phyloP scores from a whole-genome alignment of 2,329 filamentous ascomycete genomes.

The Neospermospora avenae region DNA sequence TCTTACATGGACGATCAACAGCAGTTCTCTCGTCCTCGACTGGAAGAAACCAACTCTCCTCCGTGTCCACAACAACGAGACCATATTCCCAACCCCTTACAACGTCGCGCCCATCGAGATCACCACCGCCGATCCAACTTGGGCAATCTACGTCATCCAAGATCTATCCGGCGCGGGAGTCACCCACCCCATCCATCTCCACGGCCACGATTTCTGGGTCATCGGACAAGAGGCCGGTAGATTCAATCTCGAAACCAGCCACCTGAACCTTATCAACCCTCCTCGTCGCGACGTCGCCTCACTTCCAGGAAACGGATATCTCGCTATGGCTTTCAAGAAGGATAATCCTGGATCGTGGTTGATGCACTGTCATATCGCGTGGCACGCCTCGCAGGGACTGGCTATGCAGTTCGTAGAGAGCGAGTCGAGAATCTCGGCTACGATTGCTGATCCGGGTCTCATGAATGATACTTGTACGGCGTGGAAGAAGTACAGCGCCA shows the following conservation, averaged over 20 bases:
- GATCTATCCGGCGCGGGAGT: conserved; percentile 25
- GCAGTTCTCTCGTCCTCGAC: conserved; percentile 44
- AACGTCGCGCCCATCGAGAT: conserved; percentile 17
- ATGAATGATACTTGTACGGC: conserved; percentile 25
- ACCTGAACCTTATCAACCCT: conserved; percentile 41
- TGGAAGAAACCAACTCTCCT: conserved; percentile 46
- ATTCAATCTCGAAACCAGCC: conserved; percentile 30
- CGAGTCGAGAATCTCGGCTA: conserved; percentile 23
- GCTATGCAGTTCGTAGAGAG: conserved; percentile 48
- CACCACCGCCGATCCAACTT: conserved; percentile 22
- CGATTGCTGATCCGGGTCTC: conserved; percentile 16
- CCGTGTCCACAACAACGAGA: conserved; percentile 33
- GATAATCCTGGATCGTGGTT: conserved; percentile 36
- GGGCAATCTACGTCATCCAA: conserved; percentile 31
- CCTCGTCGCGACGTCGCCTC: conserved; percentile 51
- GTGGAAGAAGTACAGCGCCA: conserved; percentile 24
- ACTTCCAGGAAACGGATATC: conserved; percentile 37
- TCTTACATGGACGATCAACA: conserved; percentile 50
- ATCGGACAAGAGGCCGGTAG: conserved; percentile 44
- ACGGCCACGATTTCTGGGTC: conserved; percentile 50
- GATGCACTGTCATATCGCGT: conserved; percentile 41
- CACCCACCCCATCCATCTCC: conserved; percentile 43
- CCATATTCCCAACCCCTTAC: conserved; percentile 31
- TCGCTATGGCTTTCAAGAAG: conserved; percentile 34
- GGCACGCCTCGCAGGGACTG: conserved; percentile 54